Base-by-base conservation (phyloP, 805 yeast species). In the Zygosaccharomyces pseudorouxii region DNA sequence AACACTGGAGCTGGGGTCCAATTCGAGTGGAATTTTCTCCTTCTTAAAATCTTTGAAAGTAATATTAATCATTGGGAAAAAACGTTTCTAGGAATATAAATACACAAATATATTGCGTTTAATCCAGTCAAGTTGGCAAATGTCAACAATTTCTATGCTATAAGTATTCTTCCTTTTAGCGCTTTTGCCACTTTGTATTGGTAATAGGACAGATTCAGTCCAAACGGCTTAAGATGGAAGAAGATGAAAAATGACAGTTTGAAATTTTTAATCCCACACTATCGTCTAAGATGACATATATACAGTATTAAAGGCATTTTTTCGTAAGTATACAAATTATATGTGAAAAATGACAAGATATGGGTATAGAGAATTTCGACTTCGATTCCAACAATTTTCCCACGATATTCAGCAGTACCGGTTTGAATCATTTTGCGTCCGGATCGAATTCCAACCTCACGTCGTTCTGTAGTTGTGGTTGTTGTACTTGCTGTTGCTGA, bases 41-140 rank as follows among this genome's bases (percentile, higher is more conserved):
- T 92, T 93, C 72, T 93, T 90, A 72, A 93, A 86, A 70, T 93
- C 96, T 67, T 90, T 89, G 67, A 93, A 82, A 25, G 57, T 58
- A 38, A 67, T 57, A 27, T 45, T 53, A 11, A 56, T 58, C 65
- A 58, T 64, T 11, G 42, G 42, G 35, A 30, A 30, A 33, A 33
- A 33, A 33, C 37, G 37, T 14, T 33, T 14, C 16, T 9, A 16
- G 20, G 37, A 33, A 33, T 33, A 16, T 18, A 9, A 33, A 16
- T 18, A 6, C 37, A 33, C 19, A 16, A n/a, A 14, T 14, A 12
- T 14, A 30, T 10, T 25, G 10, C 28, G 28, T 14, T 18, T 14
- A 16, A 33, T 33, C 37, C 37, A 33, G 37, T 14, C 14, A 14
- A 14, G 5, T 33, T 14, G 37, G 19, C 10, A 14, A 16, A 33